Base-by-base conservation (phyloP, 345 rosid genomes). In the Eutrema heterophyllum region DNA sequence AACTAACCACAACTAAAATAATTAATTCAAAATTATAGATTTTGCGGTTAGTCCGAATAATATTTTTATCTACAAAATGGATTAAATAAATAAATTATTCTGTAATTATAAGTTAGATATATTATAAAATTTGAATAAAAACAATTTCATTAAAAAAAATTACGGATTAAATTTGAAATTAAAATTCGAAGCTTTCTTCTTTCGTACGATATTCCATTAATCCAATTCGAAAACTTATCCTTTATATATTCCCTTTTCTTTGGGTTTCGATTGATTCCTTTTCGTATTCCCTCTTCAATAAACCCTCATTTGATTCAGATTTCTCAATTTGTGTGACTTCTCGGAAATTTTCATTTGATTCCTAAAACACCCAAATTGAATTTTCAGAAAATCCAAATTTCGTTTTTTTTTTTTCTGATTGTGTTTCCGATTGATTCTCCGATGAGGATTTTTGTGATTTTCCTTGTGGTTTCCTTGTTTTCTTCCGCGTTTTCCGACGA, bases 401-500 rank as follows among this genome's bases (percentile, higher is more conserved):
- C 29, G 35, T 13, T 65, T 38, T 18, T 63, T 32, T 41, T 46
- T 9, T 16, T 10, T 36, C 61, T 18, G 21, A 49, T 62, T 67
- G 61, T 51, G 35, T 51, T 41, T 46, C 13, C 69, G 45, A 44
- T 51, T 15, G 54, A 39, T 35, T 35, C 16, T 24, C 32, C 78
- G 58, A 90, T 88, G 96, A 51, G 30, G 70, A 60, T 79, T 33
- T 55, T 51, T 6, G 52, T 68, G 61, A 48, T 86, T 78, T 21
- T 81, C 62, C 59, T 88, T 6, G 71, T 81, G 9, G 67, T 85
- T 36, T 70, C 71, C 46, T 60, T 91, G 0, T 54, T 83, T 3
- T 67, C 84, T 2, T 58, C 75, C 29, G 82, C 70, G 8, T 76
- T 78, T 51, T 73, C 83, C 21, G 63, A 83, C 16, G 95, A 89